phyloP scores from a whole-genome alignment of 352 stramenopile genomes.

The Elongisporangium prolatum region DNA sequence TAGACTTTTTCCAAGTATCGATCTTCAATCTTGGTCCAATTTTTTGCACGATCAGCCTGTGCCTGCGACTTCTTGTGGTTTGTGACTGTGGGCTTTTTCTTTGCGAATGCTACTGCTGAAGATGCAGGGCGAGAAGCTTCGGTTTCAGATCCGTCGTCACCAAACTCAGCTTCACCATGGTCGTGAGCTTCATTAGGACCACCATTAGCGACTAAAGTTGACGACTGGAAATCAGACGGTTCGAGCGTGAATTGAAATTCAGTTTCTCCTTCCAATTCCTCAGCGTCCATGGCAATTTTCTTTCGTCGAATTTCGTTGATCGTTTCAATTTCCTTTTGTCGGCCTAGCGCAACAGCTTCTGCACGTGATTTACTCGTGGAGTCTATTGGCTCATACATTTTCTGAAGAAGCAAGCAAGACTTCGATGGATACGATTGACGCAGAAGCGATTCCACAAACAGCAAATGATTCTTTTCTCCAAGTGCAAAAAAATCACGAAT shows the following conservation, averaged over 20 bases:
- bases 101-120: not conserved
- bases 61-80: constrained; percentile 15
- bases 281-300: constrained; percentile 63
- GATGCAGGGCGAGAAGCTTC: not conserved
- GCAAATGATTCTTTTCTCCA: constrained; percentile 70
- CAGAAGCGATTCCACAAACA: constrained; percentile 75
- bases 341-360: constrained; percentile 54
- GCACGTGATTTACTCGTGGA: constrained; percentile 57
- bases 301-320: constrained; percentile 66
- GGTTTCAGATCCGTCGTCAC: not conserved
- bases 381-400: constrained; percentile 67
- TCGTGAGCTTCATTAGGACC: constrained; percentile 3
- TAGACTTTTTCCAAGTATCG: constrained; percentile 77
- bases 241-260: constrained; percentile 75
- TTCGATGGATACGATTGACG: constrained; percentile 67
- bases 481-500: constrained; percentile 79
- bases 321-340: constrained; percentile 45
- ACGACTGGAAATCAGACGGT: constrained; percentile 54
- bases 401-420: constrained; percentile 67
- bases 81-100: constrained; percentile 9
- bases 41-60: constrained; percentile 57
- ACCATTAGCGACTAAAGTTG: constrained; percentile 27
- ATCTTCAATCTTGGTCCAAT: constrained; percentile 82
- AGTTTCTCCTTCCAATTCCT: constrained; percentile 75
- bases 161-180: constrained; percentile 22